phyloP scores from a whole-genome alignment of 208 protist genomes.

The Angomonas ambiguus region DNA sequence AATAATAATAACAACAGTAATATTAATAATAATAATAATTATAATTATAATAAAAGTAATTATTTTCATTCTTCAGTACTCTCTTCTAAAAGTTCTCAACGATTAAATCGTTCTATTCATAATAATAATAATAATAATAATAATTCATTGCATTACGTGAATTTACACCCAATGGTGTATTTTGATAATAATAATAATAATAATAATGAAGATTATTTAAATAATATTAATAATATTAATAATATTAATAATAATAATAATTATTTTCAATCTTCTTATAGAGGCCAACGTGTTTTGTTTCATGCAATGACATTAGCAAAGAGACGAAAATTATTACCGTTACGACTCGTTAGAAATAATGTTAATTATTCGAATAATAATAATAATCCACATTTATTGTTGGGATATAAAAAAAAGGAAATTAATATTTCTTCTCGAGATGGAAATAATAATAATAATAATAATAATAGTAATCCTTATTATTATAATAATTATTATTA shows the following conservation, averaged over 20 bases:
- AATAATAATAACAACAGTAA: background rate
- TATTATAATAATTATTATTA: background rate
- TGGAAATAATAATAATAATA: background rate
- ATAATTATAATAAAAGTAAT: constrained; percentile 2
- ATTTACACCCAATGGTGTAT: too few species aligned
- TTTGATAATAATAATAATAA: background rate
- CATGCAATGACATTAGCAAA: constrained; percentile 65
- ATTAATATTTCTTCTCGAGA: constrained; percentile 7
- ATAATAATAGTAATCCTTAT: background rate
- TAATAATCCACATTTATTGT: constrained; percentile 57
- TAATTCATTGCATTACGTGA: too few species aligned
- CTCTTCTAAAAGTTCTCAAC: constrained; percentile 60
- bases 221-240: background rate
- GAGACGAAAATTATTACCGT: constrained; percentile 48
- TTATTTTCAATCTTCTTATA: constrained; percentile 17
- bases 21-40: background rate
- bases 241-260: background rate
- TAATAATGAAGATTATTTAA: background rate
- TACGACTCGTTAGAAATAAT: constrained; percentile 48
- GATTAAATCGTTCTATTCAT: constrained; percentile 28
- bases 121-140: constrained; percentile 1
- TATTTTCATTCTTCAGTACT: constrained; percentile 45
- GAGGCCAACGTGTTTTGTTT: constrained; percentile 33
- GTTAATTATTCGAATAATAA: constrained; percentile 23
- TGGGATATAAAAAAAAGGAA: constrained; percentile 50